Percentiles rank a stretch among this genome's conserved stretches.
Evolutionary conservation across 306 rosid genomes (phyloP).

Genomic region (Arachis stenosperma): DNA sequence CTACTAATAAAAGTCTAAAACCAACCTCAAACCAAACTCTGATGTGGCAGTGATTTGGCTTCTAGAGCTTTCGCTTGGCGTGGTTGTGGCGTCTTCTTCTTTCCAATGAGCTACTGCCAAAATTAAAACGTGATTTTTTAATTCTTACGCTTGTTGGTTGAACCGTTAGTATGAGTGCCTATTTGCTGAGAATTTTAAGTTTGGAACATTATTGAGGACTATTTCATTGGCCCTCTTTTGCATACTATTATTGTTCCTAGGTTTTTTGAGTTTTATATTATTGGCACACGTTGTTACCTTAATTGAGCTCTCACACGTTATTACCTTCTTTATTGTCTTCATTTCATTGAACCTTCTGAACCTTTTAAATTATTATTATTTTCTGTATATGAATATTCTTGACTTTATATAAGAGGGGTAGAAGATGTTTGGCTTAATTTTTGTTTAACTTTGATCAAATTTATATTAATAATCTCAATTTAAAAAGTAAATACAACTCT

Average conservation of each 20-base stretch:
- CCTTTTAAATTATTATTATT: neutral
- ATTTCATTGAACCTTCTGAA: neutral
- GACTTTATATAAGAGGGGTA: too few relatives aligned
- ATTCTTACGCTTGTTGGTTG: neutral
- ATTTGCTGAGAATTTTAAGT: neutral
- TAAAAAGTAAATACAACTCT: too few relatives aligned
- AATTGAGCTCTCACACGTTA: neutral
- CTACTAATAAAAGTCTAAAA: neutral
- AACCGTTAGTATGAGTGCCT: neutral
- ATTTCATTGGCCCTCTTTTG: neutral
- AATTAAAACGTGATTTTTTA: neutral
- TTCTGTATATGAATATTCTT: too few relatives aligned
- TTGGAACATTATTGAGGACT: constrained; percentile 17
- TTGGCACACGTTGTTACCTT: constrained; percentile 32
- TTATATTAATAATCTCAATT: too few relatives aligned
- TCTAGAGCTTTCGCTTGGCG: neutral
- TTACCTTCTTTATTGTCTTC: neutral
- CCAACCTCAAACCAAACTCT: neutral
- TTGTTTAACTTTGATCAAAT: too few relatives aligned
- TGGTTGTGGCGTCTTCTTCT: neutral
- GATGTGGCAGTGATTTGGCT: neutral
- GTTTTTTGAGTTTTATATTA: neutral
- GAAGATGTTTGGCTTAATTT: too few relatives aligned
- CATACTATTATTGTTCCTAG: neutral
- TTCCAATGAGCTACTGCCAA: constrained; percentile 9